Percentiles rank a stretch among this genome's conserved stretches.
Evolutionary conservation across 2,329 filamentous ascomycete genomes (phyloP).

Genomic region (Claviceps sp.): DNA sequence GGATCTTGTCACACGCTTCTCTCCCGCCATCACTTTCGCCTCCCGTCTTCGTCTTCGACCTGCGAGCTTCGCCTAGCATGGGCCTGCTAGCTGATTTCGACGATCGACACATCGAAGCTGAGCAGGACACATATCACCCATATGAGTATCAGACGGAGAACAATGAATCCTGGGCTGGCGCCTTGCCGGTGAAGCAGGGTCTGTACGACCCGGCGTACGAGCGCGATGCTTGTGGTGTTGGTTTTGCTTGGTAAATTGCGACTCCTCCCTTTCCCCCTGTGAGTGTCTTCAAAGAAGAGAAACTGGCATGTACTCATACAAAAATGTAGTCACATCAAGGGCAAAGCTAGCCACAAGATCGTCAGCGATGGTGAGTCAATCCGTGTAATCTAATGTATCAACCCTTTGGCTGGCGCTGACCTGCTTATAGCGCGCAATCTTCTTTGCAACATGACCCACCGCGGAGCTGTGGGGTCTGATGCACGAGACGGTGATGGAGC

Average conservation of each 20-base stretch:
- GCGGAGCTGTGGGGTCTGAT: conserved; percentile 94
- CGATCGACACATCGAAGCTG: conserved; percentile 52
- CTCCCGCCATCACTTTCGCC: background rate
- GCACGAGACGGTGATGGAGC: conserved; percentile 95
- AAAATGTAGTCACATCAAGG: conserved; percentile 77
- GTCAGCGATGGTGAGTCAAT: conserved; percentile 76
- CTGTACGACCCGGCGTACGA: conserved; percentile 92
- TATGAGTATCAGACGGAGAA: conserved; percentile 86
- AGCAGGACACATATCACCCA: conserved; percentile 46
- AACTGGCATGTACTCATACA: background rate
- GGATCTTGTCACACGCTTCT: conserved; percentile 1
- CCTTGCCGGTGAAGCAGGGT: conserved; percentile 95
- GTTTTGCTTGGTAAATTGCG: conserved; percentile 87
- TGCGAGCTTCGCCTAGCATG: conserved; percentile 50
- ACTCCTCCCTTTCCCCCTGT: background rate
- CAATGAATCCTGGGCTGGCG: conserved; percentile 80
- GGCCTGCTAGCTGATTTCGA: conserved; percentile 52
- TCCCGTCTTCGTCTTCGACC: background rate
- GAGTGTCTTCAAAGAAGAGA: background rate
- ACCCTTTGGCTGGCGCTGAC: conserved; percentile 1
- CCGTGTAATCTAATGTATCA: background rate
- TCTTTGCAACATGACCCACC: conserved; percentile 99
- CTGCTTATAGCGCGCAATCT: conserved; percentile 40
- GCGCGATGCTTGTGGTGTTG: conserved; percentile 99
- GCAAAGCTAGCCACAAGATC: conserved; percentile 93